These are phyloP conservation scores for Miscanthus lutarioriparius DNA, from an alignment of 176 grass and related monocot species.

Conservation along the genomic window DNA sequence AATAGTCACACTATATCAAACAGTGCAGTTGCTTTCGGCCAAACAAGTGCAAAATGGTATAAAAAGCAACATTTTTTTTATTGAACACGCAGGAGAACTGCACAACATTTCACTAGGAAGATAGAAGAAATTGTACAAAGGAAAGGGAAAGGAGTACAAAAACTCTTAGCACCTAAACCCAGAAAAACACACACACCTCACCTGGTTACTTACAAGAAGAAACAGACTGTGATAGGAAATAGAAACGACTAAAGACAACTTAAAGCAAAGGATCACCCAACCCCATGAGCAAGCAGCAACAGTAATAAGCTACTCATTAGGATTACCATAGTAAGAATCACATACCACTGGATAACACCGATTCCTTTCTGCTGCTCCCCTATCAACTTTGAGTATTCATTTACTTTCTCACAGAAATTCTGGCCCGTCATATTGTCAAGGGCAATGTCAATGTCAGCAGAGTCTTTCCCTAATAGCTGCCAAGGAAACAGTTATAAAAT, in stretches of 20 bases:
- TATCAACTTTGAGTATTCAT: conserved; percentile 59
- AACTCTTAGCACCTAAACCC: no score
- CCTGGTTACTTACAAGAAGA: background rate
- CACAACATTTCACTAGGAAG: background rate
- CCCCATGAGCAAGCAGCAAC: background rate
- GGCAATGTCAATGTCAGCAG: conserved; percentile 93
- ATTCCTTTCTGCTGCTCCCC: conserved; percentile 84
- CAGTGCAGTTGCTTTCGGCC: background rate
- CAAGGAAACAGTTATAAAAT: conserved; percentile 10
- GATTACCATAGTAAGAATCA: conserved; percentile 19
- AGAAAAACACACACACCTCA: background rate
- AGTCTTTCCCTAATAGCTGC: conserved; percentile 93
- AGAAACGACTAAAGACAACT: background rate
- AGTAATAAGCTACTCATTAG: background rate
- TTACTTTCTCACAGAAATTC: conserved; percentile 93
- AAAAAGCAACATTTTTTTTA: background rate
- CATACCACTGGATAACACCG: conserved; percentile 94
- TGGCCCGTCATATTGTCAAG: conserved; percentile 86
- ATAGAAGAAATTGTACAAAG: no score
- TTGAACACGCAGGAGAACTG: background rate
- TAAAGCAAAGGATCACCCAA: background rate
- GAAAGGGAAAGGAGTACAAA: no score
- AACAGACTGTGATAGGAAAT: background rate
- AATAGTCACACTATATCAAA: background rate
- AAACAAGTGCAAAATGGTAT: conserved; percentile 10